phyloP scores from a whole-genome alignment of 164 flowering plant genomes.

The Stephania yunnanensis region DNA sequence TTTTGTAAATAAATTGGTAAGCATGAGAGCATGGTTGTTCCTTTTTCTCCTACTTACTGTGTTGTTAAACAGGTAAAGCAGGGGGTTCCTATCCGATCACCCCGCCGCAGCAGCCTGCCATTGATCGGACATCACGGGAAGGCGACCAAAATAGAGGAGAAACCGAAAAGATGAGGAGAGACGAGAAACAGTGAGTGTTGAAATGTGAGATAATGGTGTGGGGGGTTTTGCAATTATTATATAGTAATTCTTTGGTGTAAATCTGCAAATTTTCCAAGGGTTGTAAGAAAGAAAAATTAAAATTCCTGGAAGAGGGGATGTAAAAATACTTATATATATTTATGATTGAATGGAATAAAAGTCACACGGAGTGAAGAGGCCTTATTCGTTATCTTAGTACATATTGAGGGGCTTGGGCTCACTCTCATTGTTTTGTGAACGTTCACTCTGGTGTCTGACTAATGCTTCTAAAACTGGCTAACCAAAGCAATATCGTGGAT shows the following conservation, averaged over 20 bases:
- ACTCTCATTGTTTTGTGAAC: too few relatives aligned
- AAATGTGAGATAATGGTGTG: not conserved
- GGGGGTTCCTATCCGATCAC: slow-evolving; percentile 28
- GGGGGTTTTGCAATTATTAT: not conserved
- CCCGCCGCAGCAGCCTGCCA: slow-evolving; percentile 27
- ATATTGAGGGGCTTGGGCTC: too few relatives aligned
- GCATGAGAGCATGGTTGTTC: not conserved
- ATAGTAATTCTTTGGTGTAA: slow-evolving; percentile 10
- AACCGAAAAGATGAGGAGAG: slow-evolving; percentile 24
- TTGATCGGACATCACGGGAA: slow-evolving; percentile 50
- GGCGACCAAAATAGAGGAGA: slow-evolving; percentile 28
- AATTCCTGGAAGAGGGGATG: not conserved
- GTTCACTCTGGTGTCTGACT: too few relatives aligned
- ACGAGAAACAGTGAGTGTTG: not conserved
- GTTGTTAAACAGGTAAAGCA: slow-evolving; percentile 31
- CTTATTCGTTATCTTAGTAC: too few relatives aligned
- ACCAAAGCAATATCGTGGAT: too few relatives aligned
- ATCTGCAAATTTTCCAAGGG: slow-evolving; percentile 11
- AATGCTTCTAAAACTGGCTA: too few relatives aligned
- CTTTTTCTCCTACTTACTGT: not conserved
- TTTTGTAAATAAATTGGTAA: not conserved
- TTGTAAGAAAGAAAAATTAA: not conserved
- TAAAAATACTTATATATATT: not conserved
- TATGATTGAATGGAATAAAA: not conserved
- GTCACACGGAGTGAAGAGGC: not conserved